Conservation (phyloP, 2,329 filamentous ascomycete species). For the Stagonosporopsis vannaccii region DNA sequence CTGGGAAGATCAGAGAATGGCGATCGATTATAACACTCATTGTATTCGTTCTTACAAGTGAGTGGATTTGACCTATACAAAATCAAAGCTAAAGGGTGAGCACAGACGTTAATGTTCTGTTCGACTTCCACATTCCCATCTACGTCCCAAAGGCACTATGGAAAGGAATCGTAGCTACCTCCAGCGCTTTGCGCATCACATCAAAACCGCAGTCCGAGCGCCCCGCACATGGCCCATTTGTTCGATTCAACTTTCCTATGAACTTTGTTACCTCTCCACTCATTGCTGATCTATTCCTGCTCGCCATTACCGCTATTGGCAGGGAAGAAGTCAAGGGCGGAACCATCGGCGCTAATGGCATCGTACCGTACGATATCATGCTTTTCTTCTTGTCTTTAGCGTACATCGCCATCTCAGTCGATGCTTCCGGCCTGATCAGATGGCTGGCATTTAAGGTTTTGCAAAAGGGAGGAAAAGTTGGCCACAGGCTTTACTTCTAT, state of each 20-base stretch:
- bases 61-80: slow-evolving; percentile 47
- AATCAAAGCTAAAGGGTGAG: neutral
- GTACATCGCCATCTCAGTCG: slow-evolving; percentile 80
- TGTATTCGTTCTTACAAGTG: slow-evolving; percentile 74
- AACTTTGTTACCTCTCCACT: slow-evolving; percentile 76
- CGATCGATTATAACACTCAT: slow-evolving; percentile 74
- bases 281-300: slow-evolving; percentile 73
- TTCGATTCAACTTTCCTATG: slow-evolving; percentile 66
- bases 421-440: slow-evolving; percentile 75
- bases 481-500: slow-evolving; percentile 73
- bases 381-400: slow-evolving; percentile 75
- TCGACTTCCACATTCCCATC: slow-evolving; percentile 71
- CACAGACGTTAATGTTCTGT: slow-evolving; percentile 72
- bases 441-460: slow-evolving; percentile 75
- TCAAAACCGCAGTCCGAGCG: slow-evolving; percentile 47
- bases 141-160: slow-evolving; percentile 63
- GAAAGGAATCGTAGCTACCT: slow-evolving; percentile 53
- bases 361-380: slow-evolving; percentile 76
- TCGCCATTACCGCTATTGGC: slow-evolving; percentile 74
- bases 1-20: slow-evolving; percentile 67
- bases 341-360: slow-evolving; percentile 70
- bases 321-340: slow-evolving; percentile 72
- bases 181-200: slow-evolving; percentile 63
- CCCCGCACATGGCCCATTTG: slow-evolving; percentile 51
- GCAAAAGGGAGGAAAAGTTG: slow-evolving; percentile 70